phyloP scores from a whole-genome alignment of 768 basidiomycete species.

The Tricholoma furcatifolium region DNA sequence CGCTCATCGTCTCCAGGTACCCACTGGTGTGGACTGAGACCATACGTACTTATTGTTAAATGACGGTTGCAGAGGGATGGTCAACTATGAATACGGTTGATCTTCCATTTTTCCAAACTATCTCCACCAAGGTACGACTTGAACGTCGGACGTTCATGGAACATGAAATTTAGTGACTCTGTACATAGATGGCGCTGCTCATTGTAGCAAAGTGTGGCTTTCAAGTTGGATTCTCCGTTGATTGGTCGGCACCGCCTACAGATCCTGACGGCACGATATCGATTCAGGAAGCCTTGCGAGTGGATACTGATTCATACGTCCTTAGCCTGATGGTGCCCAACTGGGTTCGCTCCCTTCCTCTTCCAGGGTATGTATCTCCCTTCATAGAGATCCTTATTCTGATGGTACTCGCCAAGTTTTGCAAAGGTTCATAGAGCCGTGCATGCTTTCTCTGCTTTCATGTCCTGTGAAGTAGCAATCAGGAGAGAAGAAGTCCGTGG shows the following conservation, averaged over 20 bases:
- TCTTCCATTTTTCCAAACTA: slow-evolving; percentile 9
- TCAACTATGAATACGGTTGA: slow-evolving; percentile 10
- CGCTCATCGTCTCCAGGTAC: slow-evolving; percentile 20
- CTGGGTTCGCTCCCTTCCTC: slow-evolving; percentile 12
- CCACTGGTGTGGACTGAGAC: slow-evolving; percentile 33
- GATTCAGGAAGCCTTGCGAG: slow-evolving; percentile 32
- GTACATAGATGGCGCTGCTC: slow-evolving; percentile 36
- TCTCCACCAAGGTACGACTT: slow-evolving; percentile 5
- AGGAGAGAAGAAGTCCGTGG: slow-evolving; percentile 27
- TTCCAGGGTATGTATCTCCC: slow-evolving; percentile 8
- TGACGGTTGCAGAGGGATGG: slow-evolving; percentile 29
- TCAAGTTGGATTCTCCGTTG: slow-evolving; percentile 39
- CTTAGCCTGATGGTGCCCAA: neutral
- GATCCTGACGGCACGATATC: slow-evolving; percentile 34
- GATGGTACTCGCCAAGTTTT: slow-evolving; percentile 21
- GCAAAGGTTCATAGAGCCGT: slow-evolving; percentile 25
- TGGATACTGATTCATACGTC: slow-evolving; percentile 27
- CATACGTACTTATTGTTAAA: slow-evolving; percentile 26
- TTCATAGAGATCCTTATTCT: neutral
- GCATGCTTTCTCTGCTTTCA: slow-evolving; percentile 30
- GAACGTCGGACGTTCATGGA: neutral
- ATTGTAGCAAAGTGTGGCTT: slow-evolving; percentile 44
- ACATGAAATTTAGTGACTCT: slow-evolving; percentile 19
- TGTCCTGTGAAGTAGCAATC: slow-evolving; percentile 32
- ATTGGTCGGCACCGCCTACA: slow-evolving; percentile 36